Base-by-base conservation (phyloP, 441 rosid genomes). In the Metrosideros polymorpha region DNA sequence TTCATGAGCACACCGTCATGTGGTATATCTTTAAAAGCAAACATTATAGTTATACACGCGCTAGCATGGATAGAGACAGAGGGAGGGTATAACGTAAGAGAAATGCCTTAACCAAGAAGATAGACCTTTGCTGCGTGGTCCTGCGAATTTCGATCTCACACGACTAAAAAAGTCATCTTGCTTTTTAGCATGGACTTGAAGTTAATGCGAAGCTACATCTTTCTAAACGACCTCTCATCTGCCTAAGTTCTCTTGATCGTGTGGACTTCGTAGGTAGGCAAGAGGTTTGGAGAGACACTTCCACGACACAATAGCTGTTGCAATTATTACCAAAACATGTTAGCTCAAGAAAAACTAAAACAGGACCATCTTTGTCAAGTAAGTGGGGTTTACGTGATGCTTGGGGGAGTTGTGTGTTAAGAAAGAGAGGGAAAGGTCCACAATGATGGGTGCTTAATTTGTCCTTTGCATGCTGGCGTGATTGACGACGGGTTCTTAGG, bases 401-500 rank as follows among this genome's bases (percentile, higher is more conserved):
- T 71, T 12, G 45, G 39, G 22, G 71, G 39, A 22, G 71, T n/a
- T n/a, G n/a, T n/a, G 32, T 61, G 71, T 61, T 61, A 43, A n/a
- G 45, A 17, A 14, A 32, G 9, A 19, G 19, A 10, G 51, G 13
- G 30, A 49, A 71, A 86, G 91, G 87, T 85, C 91, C 90, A 90
- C 83, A 83, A 43, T 87, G 89, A 84, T 86, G 71, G 79, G 84
- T 88, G 87, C 57, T 84, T 35, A 45, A 57, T 85, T 85, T 82
- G 88, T 86, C 66, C 85, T 87, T 82, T 86, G 86, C 84, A 86
- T 87, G 91, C 86, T 92, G 89, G 95, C 98, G 95, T 94, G 96
- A 95, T 95, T 95, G 95, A 92, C 94, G 96, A 91, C 89, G 91
- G 91, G 86, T 89, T 88, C 79, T 87, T 14, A 8, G 39, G 50